Percentiles rank a stretch among this genome's conserved stretches.
Evolutionary conservation across 1,139 yeast genomes (phyloP).

Genomic region (Entelexis paramagnoliae): DNA sequence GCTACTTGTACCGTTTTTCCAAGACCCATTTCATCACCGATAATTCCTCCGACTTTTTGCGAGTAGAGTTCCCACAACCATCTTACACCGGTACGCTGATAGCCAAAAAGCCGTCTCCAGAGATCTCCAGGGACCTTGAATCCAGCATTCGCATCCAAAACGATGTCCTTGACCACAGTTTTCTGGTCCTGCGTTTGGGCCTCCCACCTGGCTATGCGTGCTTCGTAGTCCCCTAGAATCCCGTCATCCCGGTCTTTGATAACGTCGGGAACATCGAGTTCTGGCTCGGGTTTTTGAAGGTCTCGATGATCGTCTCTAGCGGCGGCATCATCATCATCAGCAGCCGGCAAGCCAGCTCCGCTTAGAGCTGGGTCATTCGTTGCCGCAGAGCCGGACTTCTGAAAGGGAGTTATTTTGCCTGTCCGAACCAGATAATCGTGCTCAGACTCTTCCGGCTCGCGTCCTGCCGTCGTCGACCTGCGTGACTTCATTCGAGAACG

Average conservation of each 20-base stretch:
- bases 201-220: conserved; percentile 14
- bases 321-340: conserved; percentile 6
- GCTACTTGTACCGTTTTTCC: conserved; percentile 92
- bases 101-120: conserved; percentile 74
- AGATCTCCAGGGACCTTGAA: conserved; percentile 85
- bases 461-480: conserved; percentile 16
- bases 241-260: conserved; percentile 20
- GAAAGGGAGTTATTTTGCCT: conserved; percentile 92
- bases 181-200: conserved; percentile 21
- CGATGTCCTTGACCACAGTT: conserved; percentile 60
- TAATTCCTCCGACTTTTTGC: conserved; percentile 85
- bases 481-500: conserved; percentile 39
- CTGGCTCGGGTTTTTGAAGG: conserved; percentile 13
- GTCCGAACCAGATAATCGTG: conserved; percentile 74
- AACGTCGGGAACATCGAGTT: not conserved
- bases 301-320: conserved; percentile 16
- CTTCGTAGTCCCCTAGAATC: conserved; percentile 10
- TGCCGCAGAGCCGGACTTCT: conserved; percentile 38
- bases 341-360: conserved; percentile 1
- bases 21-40: conserved; percentile 97
- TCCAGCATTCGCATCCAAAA: conserved; percentile 43
- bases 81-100: conserved; percentile 78
- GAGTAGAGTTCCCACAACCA: conserved; percentile 71
- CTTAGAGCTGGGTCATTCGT: conserved; percentile 18
- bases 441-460: conserved; percentile 59